A percentile compares a stretch with the other conserved stretches of the same genome.
These are phyloP conservation scores for Hanseniaspora lachancei DNA, from an alignment of 805 yeast species.

Conservation along the genomic window DNA sequence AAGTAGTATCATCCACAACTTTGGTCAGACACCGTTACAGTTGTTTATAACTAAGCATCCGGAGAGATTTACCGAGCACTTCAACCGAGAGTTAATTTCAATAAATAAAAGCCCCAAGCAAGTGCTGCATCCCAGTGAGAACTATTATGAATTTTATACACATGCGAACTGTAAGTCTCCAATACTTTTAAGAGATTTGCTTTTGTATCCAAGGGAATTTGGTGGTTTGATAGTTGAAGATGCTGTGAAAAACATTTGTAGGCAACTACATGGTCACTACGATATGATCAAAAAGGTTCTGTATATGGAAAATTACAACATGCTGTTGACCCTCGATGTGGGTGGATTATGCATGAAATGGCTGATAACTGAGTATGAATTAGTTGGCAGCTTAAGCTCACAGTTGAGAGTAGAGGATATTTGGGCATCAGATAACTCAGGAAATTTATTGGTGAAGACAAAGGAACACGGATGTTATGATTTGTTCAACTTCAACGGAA, in stretches of 20 bases:
- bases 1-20: conserved; percentile 76
- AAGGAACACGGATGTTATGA: background rate
- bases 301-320: conserved; percentile 40
- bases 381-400: background rate
- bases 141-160: background rate
- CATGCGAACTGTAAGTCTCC: background rate
- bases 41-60: conserved; percentile 54
- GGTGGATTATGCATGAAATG: conserved; percentile 30
- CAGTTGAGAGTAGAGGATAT: background rate
- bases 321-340: conserved; percentile 41
- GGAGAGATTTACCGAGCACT: conserved; percentile 27
- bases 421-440: background rate
- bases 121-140: background rate
- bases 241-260: background rate
- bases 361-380: background rate
- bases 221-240: background rate
- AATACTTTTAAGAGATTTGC: background rate
- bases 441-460: background rate
- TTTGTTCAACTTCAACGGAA: conserved; percentile 25
- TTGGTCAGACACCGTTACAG: conserved; percentile 80
- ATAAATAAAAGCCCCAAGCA: conserved; percentile 16
- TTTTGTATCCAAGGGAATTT: background rate
- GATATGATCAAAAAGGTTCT: conserved; percentile 34
- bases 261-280: conserved; percentile 36
- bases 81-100: background rate